These are phyloP conservation scores for Bryum argenteum DNA, from an alignment of 225 moss, liverwort and hornwort species.

Conservation along the genomic window DNA sequence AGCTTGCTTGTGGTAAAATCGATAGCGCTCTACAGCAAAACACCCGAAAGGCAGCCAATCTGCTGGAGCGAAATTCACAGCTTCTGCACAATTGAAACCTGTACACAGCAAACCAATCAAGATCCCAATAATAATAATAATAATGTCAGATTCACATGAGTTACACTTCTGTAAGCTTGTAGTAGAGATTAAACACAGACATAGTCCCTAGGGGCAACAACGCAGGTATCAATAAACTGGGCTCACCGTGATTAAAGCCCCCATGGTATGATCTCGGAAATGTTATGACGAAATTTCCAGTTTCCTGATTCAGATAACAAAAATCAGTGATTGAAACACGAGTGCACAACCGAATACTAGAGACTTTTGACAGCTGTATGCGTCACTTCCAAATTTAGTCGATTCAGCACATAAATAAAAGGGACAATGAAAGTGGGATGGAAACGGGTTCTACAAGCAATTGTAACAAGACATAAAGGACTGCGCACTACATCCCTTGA, in stretches of 20 bases:
- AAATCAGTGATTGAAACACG: neutral
- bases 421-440: neutral
- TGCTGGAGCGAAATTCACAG: constrained; percentile 96
- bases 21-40: constrained; percentile 94
- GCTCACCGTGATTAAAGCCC: constrained; percentile 94
- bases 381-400: neutral
- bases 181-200: neutral
- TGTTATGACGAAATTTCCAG: constrained; percentile 91
- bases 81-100: constrained; percentile 99
- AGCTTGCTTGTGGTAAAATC: constrained; percentile 82
- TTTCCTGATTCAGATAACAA: constrained; percentile 58
- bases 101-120: constrained; percentile 27
- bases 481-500: neutral
- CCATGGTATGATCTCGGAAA: constrained; percentile 99
- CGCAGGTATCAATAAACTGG: constrained; percentile 15
- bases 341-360: neutral
- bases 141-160: neutral
- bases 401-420: neutral
- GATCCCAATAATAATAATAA: neutral
- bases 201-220: constrained; percentile 6
- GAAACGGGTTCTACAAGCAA: neutral
- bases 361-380: neutral
- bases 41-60: constrained; percentile 93
- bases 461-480: neutral
- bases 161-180: neutral